phyloP scores from a whole-genome alignment of 1,139 yeast genomes.

The Candida sojae region DNA sequence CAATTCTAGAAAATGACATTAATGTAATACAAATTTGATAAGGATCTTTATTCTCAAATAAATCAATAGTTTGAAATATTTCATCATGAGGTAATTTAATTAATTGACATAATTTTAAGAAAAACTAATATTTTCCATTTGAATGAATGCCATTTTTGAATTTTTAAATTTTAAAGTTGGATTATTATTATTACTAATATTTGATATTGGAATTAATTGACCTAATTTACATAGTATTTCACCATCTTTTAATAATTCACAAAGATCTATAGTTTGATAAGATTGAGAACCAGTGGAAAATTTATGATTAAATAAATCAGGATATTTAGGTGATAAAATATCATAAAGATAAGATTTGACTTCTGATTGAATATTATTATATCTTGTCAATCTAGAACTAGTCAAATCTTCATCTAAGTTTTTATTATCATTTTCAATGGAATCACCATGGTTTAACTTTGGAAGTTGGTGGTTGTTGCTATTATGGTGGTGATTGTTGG shows the following conservation, averaged over 20 bases:
- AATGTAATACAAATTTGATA: slow-evolving; percentile 75
- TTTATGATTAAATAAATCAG: slow-evolving; percentile 12
- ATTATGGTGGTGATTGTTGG: background rate
- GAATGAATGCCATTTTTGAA: slow-evolving; percentile 80
- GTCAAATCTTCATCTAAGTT: slow-evolving; percentile 61
- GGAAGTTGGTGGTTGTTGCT: background rate
- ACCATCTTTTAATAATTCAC: slow-evolving; percentile 64
- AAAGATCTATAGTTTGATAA: slow-evolving; percentile 14
- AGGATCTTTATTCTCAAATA: slow-evolving; percentile 74
- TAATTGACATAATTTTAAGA: slow-evolving; percentile 57
- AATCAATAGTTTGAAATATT: slow-evolving; percentile 78
- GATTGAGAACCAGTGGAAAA: slow-evolving; percentile 8
- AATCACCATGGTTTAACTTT: background rate
- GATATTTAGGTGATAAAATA: slow-evolving; percentile 11
- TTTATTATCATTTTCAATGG: background rate
- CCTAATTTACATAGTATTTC: slow-evolving; percentile 59
- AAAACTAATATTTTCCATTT: slow-evolving; percentile 87
- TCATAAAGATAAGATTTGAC: slow-evolving; percentile 52
- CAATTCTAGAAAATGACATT: slow-evolving; percentile 66
- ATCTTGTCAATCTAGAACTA: slow-evolving; percentile 49
- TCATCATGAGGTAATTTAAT: slow-evolving; percentile 84
- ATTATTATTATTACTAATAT: slow-evolving; percentile 17
- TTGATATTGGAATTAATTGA: slow-evolving; percentile 33
- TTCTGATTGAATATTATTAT: slow-evolving; percentile 44
- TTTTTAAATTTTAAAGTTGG: slow-evolving; percentile 53